Conservation (phyloP, 2,329 filamentous ascomycete genomes). For the Trichoderma harzianum region DNA sequence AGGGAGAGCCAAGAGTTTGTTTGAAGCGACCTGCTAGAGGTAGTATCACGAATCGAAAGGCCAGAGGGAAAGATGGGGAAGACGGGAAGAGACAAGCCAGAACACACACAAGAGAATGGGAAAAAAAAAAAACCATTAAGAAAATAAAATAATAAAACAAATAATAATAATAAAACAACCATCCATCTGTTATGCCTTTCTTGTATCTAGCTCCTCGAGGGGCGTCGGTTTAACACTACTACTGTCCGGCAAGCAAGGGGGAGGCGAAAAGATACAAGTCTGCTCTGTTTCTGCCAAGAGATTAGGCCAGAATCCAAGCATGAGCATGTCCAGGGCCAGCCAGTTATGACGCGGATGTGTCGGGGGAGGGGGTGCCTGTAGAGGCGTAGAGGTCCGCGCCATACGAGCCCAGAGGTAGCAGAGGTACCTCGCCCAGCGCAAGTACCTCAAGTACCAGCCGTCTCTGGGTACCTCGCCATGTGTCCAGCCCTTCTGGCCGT, state of each 20-base stretch:
- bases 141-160: background rate
- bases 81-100: background rate
- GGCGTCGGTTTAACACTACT: background rate
- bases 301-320: background rate
- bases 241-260: background rate
- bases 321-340: background rate
- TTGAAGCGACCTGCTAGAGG: background rate
- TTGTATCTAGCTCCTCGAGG: background rate
- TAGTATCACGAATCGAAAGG: background rate
- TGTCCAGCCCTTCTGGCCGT: conserved; percentile 1
- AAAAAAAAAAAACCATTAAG: background rate
- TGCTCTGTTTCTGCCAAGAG: background rate
- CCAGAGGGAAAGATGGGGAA: background rate
- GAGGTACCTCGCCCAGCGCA: background rate
- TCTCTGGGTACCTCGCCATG: conserved; percentile 17
- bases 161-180: background rate
- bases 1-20: background rate
- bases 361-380: background rate
- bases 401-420: conserved; percentile 14
- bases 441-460: conserved; percentile 10
- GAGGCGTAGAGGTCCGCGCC: background rate
- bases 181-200: background rate
- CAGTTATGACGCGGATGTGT: conserved; percentile 16
- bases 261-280: conserved; percentile 8
- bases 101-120: background rate